These are phyloP conservation scores for Hyaloscypha variabilis DNA, from an alignment of 495 filamentous ascomycete genomes.

Conservation along the genomic window DNA sequence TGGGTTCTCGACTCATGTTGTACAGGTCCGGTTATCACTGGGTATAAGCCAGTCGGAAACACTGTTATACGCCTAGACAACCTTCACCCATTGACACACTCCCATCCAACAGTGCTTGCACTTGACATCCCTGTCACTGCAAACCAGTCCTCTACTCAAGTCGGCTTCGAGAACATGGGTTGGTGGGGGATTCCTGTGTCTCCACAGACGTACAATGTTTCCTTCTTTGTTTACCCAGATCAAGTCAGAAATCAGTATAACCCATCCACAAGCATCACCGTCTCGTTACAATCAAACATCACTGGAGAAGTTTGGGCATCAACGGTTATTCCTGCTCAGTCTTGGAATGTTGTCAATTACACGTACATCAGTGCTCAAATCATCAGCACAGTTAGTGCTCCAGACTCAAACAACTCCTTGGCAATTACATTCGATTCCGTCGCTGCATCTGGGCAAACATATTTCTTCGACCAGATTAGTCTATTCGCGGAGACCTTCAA, in stretches of 20 bases:
- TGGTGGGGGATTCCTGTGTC: slow-evolving; percentile 49
- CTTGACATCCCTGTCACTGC: slow-evolving; percentile 17
- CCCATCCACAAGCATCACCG: slow-evolving; percentile 22
- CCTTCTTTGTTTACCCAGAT: slow-evolving; percentile 43
- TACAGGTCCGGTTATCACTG: slow-evolving; percentile 18
- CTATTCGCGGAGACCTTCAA: slow-evolving; percentile 58
- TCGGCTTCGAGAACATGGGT: slow-evolving; percentile 51
- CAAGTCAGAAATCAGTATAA: slow-evolving; percentile 35
- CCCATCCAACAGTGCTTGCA: slow-evolving; percentile 13
- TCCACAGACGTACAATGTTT: slow-evolving; percentile 43
- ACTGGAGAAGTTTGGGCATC: slow-evolving; percentile 40
- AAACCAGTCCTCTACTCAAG: slow-evolving; percentile 32
- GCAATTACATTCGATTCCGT: slow-evolving; percentile 49
- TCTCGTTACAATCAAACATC: slow-evolving; percentile 37
- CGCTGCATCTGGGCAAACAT: slow-evolving; percentile 37
- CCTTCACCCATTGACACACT: slow-evolving; percentile 9
- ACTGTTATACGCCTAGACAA: slow-evolving; percentile 11
- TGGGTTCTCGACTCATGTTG: background rate
- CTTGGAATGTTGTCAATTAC: slow-evolving; percentile 22
- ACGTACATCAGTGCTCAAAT: slow-evolving; percentile 11
- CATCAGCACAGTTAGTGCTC: slow-evolving; percentile 17
- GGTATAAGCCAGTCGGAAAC: slow-evolving; percentile 11
- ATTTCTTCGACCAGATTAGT: slow-evolving; percentile 52
- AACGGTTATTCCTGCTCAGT: slow-evolving; percentile 37
- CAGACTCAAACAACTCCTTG: slow-evolving; percentile 55